Conservation (phyloP, 2,329 filamentous ascomycete genomes). For the Diaporthe sp. region DNA sequence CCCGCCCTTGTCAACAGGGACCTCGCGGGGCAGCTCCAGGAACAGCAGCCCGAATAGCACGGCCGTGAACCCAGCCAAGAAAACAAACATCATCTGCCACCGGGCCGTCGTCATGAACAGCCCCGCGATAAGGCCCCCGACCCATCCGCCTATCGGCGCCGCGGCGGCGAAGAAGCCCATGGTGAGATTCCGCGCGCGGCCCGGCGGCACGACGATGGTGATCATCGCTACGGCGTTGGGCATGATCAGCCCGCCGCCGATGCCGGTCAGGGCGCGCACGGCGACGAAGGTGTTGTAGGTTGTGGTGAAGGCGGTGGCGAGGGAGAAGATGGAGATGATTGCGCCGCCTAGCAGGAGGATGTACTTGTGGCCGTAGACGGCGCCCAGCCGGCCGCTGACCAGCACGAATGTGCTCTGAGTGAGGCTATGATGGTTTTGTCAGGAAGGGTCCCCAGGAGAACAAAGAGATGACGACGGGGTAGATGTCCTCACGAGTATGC, state of each 20-base stretch:
- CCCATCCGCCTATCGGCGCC: slow-evolving; percentile 60
- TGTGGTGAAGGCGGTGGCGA: slow-evolving; percentile 60
- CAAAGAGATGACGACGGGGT: background rate
- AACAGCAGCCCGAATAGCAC: slow-evolving; percentile 42
- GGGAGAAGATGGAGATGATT: slow-evolving; percentile 58
- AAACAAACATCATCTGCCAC: slow-evolving; percentile 59
- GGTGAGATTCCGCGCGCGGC: slow-evolving; percentile 59
- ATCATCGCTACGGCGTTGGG: slow-evolving; percentile 67
- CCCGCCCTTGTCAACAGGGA: slow-evolving; percentile 53
- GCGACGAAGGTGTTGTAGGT: slow-evolving; percentile 58
- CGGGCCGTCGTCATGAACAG: slow-evolving; percentile 53
- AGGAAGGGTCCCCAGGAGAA: background rate
- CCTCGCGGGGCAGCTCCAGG: slow-evolving; percentile 46
- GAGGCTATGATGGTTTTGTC: slow-evolving; percentile 50
- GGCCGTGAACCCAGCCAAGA: slow-evolving; percentile 49
- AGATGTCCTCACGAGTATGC: slow-evolving; percentile 52
- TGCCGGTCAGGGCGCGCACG: slow-evolving; percentile 61
- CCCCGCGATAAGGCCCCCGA: slow-evolving; percentile 57
- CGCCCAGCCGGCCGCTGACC: slow-evolving; percentile 64
- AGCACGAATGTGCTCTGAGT: slow-evolving; percentile 68
- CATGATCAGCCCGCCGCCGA: slow-evolving; percentile 66
- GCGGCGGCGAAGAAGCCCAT: slow-evolving; percentile 63
- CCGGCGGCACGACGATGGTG: slow-evolving; percentile 61
- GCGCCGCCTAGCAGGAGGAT: slow-evolving; percentile 60
- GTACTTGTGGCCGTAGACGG: slow-evolving; percentile 66